Percentiles rank a stretch among this genome's conserved stretches.
phyloP scores from a whole-genome alignment of 1,284 basidiomycete species.

The Stereum hirsutum region DNA sequence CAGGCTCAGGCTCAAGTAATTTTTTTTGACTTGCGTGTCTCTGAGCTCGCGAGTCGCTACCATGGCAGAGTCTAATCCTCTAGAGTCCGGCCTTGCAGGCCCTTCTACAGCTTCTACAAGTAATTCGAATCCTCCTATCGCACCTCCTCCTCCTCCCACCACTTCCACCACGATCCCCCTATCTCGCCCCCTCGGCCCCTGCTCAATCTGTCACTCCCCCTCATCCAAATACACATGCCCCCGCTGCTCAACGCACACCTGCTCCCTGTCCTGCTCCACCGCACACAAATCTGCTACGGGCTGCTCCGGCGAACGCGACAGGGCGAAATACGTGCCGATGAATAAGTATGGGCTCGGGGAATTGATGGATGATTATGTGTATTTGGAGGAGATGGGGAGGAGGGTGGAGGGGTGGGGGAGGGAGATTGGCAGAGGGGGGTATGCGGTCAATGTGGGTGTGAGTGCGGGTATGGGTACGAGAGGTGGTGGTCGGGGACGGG shows the following conservation, averaged over 20 bases:
- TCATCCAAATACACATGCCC: slow-evolving; percentile 75
- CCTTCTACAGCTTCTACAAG: no score
- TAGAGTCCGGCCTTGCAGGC: no score
- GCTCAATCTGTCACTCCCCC: slow-evolving; percentile 37
- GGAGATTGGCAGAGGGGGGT: slow-evolving; percentile 55
- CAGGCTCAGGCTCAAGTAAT: no score
- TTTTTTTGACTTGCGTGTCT: no score
- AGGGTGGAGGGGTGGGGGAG: slow-evolving; percentile 63
- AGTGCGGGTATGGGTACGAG: slow-evolving; percentile 3
- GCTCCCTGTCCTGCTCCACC: slow-evolving; percentile 66
- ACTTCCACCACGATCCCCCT: background rate
- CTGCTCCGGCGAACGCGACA: slow-evolving; percentile 71
- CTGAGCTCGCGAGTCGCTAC: no score
- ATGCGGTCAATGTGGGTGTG: slow-evolving; percentile 12
- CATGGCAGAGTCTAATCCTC: no score
- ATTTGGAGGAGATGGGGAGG: slow-evolving; percentile 72
- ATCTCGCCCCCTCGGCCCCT: no score
- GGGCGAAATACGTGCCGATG: slow-evolving; percentile 67
- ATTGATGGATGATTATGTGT: slow-evolving; percentile 81
- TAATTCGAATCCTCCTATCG: no score
- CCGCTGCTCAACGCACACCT: slow-evolving; percentile 60
- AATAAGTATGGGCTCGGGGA: slow-evolving; percentile 73
- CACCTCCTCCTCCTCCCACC: background rate
- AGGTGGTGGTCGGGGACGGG: slow-evolving; percentile 14
- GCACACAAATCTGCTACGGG: slow-evolving; percentile 56